Base-by-base conservation (phyloP, 2,329 filamentous ascomycete genomes). In the Botrytis cinerea region DNA sequence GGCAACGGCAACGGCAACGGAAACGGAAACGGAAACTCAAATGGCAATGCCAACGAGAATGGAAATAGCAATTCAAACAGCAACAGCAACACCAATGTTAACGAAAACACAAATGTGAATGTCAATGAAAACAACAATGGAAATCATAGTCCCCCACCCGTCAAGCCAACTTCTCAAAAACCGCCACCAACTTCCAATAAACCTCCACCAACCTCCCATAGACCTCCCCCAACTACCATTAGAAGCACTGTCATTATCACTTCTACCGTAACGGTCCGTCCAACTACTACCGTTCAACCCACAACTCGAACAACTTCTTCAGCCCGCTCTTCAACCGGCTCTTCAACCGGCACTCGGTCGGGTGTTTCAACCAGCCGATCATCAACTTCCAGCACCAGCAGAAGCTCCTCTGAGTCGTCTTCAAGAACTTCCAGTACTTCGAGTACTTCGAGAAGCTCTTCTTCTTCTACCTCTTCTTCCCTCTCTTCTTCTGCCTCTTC, bases 101-200 rank as follows among this genome's bases (percentile, higher is more conserved):
- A 68, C 18, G 64, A 68, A 28, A 67, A 67, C 25, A 67, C 64
- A 1, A 67, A 67, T 22, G 46, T 68, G 4, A 68, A 68, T 35
- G 25, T 48, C 32, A 68, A 68, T 16, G 51, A 54, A 1, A 68
- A 68, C 20, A 22, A 63, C 0, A 63, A 63, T 63, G 61, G 40
- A 22, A 25, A 67, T 1, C 46, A 35, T 5, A 67, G 46, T 5
- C 32, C 63, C 20, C 46, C 25, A 28, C 64, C 64, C 46, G 35
- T 48, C 43, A 66, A 63, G 61, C 25, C 61, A 28, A 61, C 32
- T 40, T 61, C 59, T 14, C 32, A 38, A 38, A 54, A 54, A 16
- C 48, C 48, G 1, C 28, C 54, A 59, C 57, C 32, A 35, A 60
- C 57, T 60, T 60, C 57, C 18, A 18, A 35, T 10, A 32, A 22